Conservation (phyloP, 345 rosid species). For the Barbarea vulgaris region DNA sequence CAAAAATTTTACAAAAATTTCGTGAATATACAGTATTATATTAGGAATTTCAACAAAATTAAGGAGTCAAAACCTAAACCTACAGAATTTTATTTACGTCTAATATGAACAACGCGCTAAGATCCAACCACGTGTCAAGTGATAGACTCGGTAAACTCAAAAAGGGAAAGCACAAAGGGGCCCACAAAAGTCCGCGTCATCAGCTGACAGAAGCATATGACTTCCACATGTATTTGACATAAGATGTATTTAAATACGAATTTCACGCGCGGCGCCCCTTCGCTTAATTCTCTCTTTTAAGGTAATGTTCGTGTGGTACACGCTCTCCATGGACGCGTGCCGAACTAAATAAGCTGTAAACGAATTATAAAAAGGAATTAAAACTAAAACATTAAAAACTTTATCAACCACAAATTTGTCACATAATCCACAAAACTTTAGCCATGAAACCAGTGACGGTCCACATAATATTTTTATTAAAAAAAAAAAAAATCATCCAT, state of each 20-base stretch:
- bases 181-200: slow-evolving; percentile 31
- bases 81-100: not conserved
- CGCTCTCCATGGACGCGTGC: not conserved
- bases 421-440: slow-evolving; percentile 6
- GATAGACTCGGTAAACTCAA: not conserved
- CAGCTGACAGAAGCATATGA: slow-evolving; percentile 40
- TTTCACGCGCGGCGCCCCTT: slow-evolving; percentile 28
- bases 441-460: slow-evolving; percentile 19
- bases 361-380: not conserved
- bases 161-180: not conserved
- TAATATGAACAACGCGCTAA: slow-evolving; percentile 6
- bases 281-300: not conserved
- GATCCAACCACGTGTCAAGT: slow-evolving; percentile 9
- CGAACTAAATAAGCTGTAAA: not conserved
- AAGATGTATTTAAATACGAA: slow-evolving; percentile 19
- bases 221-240: slow-evolving; percentile 27
- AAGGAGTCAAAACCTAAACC: not conserved
- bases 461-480: not conserved
- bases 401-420: slow-evolving; percentile 17
- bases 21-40: not conserved
- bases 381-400: not conserved
- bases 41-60: not conserved
- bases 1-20: not conserved
- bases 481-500: too few relatives aligned
- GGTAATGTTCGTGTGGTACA: not conserved